Evolutionary conservation across 805 yeast genomes (phyloP).

Genomic region (Tanozyma kutaoensis): DNA sequence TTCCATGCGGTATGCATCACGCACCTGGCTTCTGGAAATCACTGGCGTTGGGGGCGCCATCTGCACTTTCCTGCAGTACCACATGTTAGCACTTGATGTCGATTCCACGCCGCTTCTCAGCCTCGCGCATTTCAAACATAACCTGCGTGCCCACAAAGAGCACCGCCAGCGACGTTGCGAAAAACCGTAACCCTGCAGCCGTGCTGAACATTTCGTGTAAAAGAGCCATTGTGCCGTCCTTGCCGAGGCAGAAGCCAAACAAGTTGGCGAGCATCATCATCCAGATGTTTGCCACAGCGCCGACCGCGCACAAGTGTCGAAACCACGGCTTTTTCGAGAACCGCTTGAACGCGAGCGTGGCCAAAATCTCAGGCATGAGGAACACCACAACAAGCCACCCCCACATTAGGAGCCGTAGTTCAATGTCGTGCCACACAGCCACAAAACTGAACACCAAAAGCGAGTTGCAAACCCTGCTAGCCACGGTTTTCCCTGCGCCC

Average conservation of each 20-base stretch:
- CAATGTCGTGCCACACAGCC: slow-evolving; percentile 97
- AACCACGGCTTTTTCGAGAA: slow-evolving; percentile 48
- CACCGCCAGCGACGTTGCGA: slow-evolving; percentile 45
- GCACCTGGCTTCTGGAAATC: too few relatives aligned
- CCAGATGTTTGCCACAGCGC: slow-evolving; percentile 88
- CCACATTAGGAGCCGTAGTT: slow-evolving; percentile 78
- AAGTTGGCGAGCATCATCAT: slow-evolving; percentile 96
- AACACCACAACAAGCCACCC: slow-evolving; percentile 90
- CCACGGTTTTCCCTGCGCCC: slow-evolving; percentile 32
- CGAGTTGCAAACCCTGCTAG: slow-evolving; percentile 58
- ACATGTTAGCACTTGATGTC: slow-evolving; percentile 58
- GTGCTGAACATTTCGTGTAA: slow-evolving; percentile 65
- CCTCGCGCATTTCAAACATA: slow-evolving; percentile 87
- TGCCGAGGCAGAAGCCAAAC: slow-evolving; percentile 88
- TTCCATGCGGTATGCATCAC: too few relatives aligned
- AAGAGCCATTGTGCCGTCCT: slow-evolving; percentile 65
- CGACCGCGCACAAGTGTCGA: slow-evolving; percentile 71
- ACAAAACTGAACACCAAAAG: slow-evolving; percentile 87
- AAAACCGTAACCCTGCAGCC: slow-evolving; percentile 49
- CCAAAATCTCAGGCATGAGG: slow-evolving; percentile 71
- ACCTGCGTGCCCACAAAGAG: slow-evolving; percentile 80
- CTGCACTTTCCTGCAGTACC: too few relatives aligned
- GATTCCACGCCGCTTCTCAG: slow-evolving; percentile 74
- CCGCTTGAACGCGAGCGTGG: slow-evolving; percentile 30
- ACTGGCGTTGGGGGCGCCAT: too few relatives aligned